Base-by-base conservation (phyloP, 148 eudicot genomes). In the Camellia granthamiana region DNA sequence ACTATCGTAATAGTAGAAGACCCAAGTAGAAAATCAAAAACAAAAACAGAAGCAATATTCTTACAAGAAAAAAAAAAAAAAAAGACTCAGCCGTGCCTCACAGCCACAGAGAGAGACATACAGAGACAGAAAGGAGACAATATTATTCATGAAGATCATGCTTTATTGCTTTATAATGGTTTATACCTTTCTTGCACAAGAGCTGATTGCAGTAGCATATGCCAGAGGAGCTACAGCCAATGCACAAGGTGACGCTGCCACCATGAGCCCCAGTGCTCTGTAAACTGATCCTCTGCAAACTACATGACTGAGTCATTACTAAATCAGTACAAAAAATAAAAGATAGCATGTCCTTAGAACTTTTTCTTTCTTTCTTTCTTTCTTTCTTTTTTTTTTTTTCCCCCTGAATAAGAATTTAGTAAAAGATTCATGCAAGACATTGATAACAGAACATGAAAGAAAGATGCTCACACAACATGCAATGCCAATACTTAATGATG, bases 221-320 rank as follows among this genome's bases (percentile, higher is more conserved):
- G 94, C 97, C 83, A 93, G 81, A 23, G 99, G 98, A 75, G 99
- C 97, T 51, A 93, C 99, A 75, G 99, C 98, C 90, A 93, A 88
- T 43, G 99, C 99, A 89, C 99, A 96, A 9, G 99, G 98, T 82
- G 98, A 96, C 78, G 95, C 98, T 75, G 99, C 99, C 85, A 96
- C 97, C 99, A 96, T 93, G 80, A 96, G 92, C 68, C 98, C 99
- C 85, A 96, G 78, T 76, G 99, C 99, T 86, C 98, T 86, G 84
- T 96, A 96, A 77, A 96, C 82, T 76, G 98, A 96, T 73, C 99
- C 99, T 87, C 98, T 91, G 92, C 98, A 96, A 81, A 80, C 99
- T 96, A 86, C 81, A 88, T 54, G 76, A 85, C 54, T 23, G 68
- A 79, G 74, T 66, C 62, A 78, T 70, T 43, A 58, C 13, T 62